Base-by-base conservation (phyloP, 2,329 filamentous ascomycete species). In the Diplodia corticola region DNA sequence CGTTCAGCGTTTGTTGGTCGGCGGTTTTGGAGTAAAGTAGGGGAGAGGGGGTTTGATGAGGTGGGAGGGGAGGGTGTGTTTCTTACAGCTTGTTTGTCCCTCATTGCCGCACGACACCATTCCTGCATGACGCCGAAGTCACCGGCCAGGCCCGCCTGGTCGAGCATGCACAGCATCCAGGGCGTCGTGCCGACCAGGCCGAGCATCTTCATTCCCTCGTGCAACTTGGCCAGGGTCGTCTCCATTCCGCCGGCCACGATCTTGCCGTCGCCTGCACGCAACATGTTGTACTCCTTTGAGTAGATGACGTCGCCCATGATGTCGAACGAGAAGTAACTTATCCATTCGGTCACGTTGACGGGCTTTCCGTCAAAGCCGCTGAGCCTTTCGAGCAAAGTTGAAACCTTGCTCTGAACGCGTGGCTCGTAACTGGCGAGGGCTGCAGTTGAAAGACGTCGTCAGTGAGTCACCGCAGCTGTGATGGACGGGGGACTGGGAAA, bases 281-380 rank as follows among this genome's bases (percentile, higher is more conserved):
- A 69, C 74, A 80, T 79, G 28, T 73, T 72, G 70, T 82, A 80
- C 37, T 77, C 73, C 65, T 79, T 77, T 22, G 74, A 80, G 66
- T 80, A 79, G 7, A 74, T 76, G 13, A 82, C 70, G 64, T 83
- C 81, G 12, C 80, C 80, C 78, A 85, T 83, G 30, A 84, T 76
- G 67, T 84, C 83, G 66, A 84, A 80, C 55, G 78, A 77, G 66
- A 82, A 77, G 68, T 76, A 82, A 54, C 78, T 73, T 35, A 74
- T 66, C 76, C 75, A 77, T 37, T 74, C 69, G 2, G 73, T 75
- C 15, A 75, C 73, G 12, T 75, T 67, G 1, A 78, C 66, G 67
- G 3, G 66, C 6, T 71, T 44, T 5, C 30, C 59, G 2, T 70
- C 67, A 30, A 71, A 65, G 24, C 71, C 71, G 22, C 72, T 70